Base-by-base conservation (phyloP, 345 rosid species). In the Lumnitzera racemosa region DNA sequence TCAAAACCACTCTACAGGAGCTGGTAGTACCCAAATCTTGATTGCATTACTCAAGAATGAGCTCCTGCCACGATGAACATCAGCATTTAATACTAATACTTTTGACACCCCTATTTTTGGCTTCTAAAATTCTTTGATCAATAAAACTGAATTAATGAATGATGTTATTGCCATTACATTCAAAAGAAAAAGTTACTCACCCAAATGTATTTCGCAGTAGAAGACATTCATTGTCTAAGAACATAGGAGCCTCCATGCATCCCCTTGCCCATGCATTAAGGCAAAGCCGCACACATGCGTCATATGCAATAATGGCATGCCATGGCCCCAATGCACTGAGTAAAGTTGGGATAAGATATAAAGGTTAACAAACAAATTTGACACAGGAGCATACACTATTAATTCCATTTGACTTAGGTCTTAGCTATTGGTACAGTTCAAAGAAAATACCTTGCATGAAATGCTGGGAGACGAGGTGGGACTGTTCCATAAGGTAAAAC, bases 211-310 rank as follows among this genome's bases (percentile, higher is more conserved):
- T 91, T 59, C 99, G 88, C 46, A 94, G 70, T 49, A 90, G 70
- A 65, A 83, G 84, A 75, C 99, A 94, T 76, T 94, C 99, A 67
- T 90, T 84, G 59, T 94, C 96, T 72, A 94, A 74, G 73, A 87
- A 94, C 82, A 84, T 76, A 15, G 99, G 99, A 78, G 99, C 96
- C 72, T 94, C 97, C 95, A 76, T 76, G 78, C 99, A 94, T 58
- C 99, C 96, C 78, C 80, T 84, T 53, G 99, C 94, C 99, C 99
- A 94, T 48, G 99, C 96, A 75, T 94, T 88, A 72, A 94, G 99
- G 71, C 99, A 94, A 62, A 94, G 83, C 27, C 97, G 89, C 55
- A 90, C 97, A 66, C 97, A 94, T 61, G 91, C 99, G 72, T 94
- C 99, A 73, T 94, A 94, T 11, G 99, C 87, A 78, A 94, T 74